Conservation (phyloP, 345 rosid species). For the Corymbia maculata region DNA sequence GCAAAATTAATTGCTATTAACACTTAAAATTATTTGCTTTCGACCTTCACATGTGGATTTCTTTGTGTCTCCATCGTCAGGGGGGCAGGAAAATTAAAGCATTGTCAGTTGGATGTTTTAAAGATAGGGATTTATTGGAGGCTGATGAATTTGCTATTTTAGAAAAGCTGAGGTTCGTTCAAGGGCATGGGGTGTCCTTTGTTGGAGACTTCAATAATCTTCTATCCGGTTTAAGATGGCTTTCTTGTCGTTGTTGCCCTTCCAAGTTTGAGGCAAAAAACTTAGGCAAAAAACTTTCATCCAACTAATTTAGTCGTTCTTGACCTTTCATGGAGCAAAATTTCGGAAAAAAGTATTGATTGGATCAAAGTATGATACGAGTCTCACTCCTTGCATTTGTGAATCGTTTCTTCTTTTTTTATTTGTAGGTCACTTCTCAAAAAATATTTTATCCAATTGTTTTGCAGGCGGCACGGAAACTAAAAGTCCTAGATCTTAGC, state of each 20-base stretch:
- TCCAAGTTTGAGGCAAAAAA: accelerated
- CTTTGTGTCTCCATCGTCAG: neutral
- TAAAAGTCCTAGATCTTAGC: too few species aligned
- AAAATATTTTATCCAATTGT: neutral
- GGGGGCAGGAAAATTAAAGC: neutral
- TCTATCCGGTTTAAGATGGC: accelerated
- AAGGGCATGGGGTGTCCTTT: accelerated
- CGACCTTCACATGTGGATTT: neutral
- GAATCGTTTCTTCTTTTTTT: neutral
- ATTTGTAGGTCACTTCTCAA: accelerated
- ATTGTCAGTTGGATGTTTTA: neutral
- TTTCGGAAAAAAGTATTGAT: accelerated
- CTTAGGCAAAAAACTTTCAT: too few species aligned
- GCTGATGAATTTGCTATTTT: too few species aligned
- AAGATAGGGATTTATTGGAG: too few species aligned
- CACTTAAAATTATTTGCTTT: neutral
- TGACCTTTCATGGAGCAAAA: accelerated
- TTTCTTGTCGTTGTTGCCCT: accelerated
- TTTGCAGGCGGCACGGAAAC: accelerated
- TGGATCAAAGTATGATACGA: neutral
- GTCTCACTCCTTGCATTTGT: accelerated
- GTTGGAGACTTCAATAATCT: too few species aligned
- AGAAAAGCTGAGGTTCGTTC: too few species aligned
- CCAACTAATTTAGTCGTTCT: too few species aligned
- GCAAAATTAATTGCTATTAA: neutral